Percentiles rank a stretch among this genome's conserved stretches.
Evolutionary conservation across 768 basidiomycete species (phyloP).

Genomic region (Mycena pura): DNA sequence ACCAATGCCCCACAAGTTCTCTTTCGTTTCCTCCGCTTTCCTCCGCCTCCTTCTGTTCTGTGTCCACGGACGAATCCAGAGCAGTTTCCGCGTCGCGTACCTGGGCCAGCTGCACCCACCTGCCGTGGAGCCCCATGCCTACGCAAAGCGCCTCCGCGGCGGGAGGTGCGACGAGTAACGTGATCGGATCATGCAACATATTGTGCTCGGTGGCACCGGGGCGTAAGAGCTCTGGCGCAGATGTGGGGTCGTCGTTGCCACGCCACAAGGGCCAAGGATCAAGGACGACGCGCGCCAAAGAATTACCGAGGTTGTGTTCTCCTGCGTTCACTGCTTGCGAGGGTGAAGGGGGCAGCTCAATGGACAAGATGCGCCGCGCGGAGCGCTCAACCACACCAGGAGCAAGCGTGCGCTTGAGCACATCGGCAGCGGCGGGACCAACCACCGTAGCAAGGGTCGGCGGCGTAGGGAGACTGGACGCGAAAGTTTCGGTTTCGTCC

Average conservation of each 20-base stretch:
- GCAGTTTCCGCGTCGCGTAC: constrained; percentile 10
- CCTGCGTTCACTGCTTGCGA: too few species aligned
- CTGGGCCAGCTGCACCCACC: constrained; percentile 41
- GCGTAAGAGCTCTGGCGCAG: background rate
- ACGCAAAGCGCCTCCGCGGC: constrained; percentile 21
- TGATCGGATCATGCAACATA: constrained; percentile 29
- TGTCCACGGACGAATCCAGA: background rate
- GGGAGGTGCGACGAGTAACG: constrained; percentile 34
- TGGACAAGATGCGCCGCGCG: constrained; percentile 59
- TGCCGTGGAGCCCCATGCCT: constrained; percentile 43
- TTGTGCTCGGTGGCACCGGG: too few species aligned
- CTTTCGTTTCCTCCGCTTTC: background rate
- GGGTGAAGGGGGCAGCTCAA: too few species aligned
- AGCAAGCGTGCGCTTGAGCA: constrained; percentile 68
- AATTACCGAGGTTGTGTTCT: too few species aligned
- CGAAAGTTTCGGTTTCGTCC: too few species aligned
- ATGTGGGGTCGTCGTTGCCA: too few species aligned
- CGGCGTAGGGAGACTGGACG: too few species aligned
- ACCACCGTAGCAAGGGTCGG: constrained; percentile 38
- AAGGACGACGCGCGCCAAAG: too few species aligned
- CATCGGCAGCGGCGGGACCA: constrained; percentile 60
- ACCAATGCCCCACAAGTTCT: constrained; percentile 21
- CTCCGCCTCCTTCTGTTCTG: background rate
- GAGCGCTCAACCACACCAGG: constrained; percentile 72
- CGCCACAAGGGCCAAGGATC: too few species aligned